Percentiles rank a stretch among this genome's conserved stretches.
Evolutionary conservation across 768 basidiomycete species (phyloP).

Genomic region (Zangia roseola): DNA sequence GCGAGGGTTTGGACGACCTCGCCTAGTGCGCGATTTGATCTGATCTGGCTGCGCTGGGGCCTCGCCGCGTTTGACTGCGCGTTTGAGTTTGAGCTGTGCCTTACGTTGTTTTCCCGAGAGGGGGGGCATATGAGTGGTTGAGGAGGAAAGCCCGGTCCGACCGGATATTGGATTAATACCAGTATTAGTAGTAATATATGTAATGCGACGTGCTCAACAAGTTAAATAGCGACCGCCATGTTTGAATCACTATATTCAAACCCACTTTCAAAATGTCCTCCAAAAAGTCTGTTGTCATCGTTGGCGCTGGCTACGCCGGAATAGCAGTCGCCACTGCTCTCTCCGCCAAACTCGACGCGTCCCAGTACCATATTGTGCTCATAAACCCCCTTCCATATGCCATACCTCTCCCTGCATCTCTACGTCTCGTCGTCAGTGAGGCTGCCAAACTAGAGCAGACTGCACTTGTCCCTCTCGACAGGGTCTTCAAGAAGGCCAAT

Average conservation of each 20-base stretch:
- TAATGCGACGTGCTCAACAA: too few relatives aligned
- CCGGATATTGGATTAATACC: neutral
- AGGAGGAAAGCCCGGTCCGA: neutral
- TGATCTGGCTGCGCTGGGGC: constrained; percentile 35
- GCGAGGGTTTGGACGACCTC: neutral
- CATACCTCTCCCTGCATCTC: constrained; percentile 47
- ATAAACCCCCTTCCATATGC: constrained; percentile 52
- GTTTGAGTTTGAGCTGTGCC: constrained; percentile 70
- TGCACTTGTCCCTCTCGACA: constrained; percentile 51
- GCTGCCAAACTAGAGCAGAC: constrained; percentile 39
- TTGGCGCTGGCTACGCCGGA: constrained; percentile 55
- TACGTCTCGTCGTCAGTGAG: constrained; percentile 49
- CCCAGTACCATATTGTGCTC: constrained; percentile 51
- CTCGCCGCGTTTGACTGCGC: constrained; percentile 84
- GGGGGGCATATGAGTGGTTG: constrained; percentile 15
- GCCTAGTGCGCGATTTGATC: constrained; percentile 10
- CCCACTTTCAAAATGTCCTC: constrained; percentile 3
- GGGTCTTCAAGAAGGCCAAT: constrained; percentile 45
- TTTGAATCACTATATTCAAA: too few relatives aligned
- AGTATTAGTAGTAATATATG: too few relatives aligned
- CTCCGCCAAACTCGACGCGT: constrained; percentile 47
- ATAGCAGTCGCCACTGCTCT: constrained; percentile 44
- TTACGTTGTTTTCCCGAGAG: constrained; percentile 67
- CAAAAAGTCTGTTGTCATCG: constrained; percentile 47
- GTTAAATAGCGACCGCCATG: too few relatives aligned